Evolutionary conservation across 2,329 filamentous ascomycete genomes (phyloP).

Genomic region (Ascochyta rabiei): DNA sequence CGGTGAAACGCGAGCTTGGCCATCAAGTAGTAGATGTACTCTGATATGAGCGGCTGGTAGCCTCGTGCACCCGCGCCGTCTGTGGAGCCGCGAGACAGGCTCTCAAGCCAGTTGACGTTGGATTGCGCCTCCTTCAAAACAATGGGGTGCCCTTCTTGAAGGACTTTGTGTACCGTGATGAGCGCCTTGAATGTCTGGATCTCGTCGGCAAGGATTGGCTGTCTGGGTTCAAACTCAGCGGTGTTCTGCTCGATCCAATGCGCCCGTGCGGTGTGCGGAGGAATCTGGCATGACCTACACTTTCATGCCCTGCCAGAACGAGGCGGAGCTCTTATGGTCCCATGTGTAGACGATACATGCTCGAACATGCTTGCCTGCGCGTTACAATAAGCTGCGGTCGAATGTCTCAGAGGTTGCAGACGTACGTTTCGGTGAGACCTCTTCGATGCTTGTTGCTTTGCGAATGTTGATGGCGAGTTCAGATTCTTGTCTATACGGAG

Average conservation of each 20-base stretch:
- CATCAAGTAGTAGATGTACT: conserved; percentile 95
- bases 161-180: conserved; percentile 95
- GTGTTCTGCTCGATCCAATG: neutral
- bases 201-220: conserved; percentile 97
- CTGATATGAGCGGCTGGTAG: conserved; percentile 89
- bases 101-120: conserved; percentile 90
- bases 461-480: conserved; percentile 70
- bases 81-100: conserved; percentile 79
- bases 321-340: conserved; percentile 94
- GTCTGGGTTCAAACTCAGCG: conserved; percentile 59
- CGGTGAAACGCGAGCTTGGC: conserved; percentile 97
- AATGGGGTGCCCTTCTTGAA: conserved; percentile 93
- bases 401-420: conserved; percentile 13
- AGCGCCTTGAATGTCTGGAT: conserved; percentile 98
- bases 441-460: conserved; percentile 70
- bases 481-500: conserved; percentile 60
- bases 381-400: conserved; percentile 37
- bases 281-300: conserved; percentile 65
- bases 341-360: conserved; percentile 98
- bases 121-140: conserved; percentile 87
- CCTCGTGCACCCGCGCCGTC: conserved; percentile 81
- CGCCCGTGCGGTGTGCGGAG: neutral
- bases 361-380: conserved; percentile 85
- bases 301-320: conserved; percentile 99
- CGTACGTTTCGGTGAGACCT: conserved; percentile 70